Evolutionary conservation across 345 rosid genomes (phyloP).

Genomic region (Lagerstroemia speciosa): DNA sequence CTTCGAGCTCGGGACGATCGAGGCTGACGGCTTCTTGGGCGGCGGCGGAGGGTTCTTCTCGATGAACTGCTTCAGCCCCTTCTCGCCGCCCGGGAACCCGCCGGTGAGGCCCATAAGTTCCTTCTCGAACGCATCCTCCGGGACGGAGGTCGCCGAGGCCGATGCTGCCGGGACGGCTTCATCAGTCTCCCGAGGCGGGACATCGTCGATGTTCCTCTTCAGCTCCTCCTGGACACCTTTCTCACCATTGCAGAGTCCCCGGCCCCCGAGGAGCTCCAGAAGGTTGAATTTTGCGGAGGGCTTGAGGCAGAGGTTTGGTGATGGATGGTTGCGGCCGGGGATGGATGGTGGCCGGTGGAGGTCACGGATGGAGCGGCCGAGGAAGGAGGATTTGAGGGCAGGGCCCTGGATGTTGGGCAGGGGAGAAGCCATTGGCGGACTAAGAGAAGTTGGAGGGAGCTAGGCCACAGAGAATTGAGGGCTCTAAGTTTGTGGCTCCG

Average conservation of each 20-base stretch:
- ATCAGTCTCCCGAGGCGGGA: conserved; percentile 9
- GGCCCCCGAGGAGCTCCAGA: conserved; percentile 67
- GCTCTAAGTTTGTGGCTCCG: not conserved
- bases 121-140: conserved; percentile 62
- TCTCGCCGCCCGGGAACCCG: conserved; percentile 86
- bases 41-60: conserved; percentile 75
- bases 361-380: conserved; percentile 6
- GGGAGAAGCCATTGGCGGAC: conserved; percentile 9
- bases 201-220: conserved; percentile 19
- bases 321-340: conserved; percentile 22
- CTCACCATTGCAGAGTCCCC: conserved; percentile 84
- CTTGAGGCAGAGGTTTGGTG: conserved; percentile 8
- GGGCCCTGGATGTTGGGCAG: conserved; percentile 8
- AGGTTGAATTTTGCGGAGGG: conserved; percentile 54
- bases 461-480: not conserved
- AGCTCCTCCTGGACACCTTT: conserved; percentile 60
- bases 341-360: conserved; percentile 24
- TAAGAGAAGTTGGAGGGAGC: not conserved
- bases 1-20: conserved; percentile 19
- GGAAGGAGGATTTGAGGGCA: conserved; percentile 10
- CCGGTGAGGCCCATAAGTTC: conserved; percentile 89
- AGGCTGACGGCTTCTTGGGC: conserved; percentile 15
- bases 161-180: not conserved
- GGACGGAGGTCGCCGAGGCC: conserved; percentile 15
- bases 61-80: conserved; percentile 53